These are phyloP conservation scores for Populus deltoides DNA, from an alignment of 345 rosid genomes.

Conservation along the genomic window DNA sequence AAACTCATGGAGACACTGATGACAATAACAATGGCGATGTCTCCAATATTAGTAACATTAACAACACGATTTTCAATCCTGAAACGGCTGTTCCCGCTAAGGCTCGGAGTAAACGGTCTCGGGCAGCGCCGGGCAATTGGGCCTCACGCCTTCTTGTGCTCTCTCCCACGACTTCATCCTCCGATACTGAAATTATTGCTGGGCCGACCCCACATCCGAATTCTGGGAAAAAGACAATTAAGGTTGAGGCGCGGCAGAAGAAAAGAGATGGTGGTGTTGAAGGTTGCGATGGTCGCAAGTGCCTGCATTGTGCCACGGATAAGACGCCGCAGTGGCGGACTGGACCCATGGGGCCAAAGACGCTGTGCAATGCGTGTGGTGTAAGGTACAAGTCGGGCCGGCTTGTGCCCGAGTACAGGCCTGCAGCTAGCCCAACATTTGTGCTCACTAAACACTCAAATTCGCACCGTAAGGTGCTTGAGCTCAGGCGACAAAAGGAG, in stretches of 20 bases:
- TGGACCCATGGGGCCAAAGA: slow-evolving; percentile 80
- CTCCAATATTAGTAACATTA: slow-evolving; percentile 1
- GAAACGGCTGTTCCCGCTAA: slow-evolving; percentile 83
- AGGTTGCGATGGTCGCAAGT: slow-evolving; percentile 44
- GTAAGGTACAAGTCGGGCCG: slow-evolving; percentile 77
- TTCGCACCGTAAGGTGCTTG: slow-evolving; percentile 73
- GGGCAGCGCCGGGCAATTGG: slow-evolving; percentile 80
- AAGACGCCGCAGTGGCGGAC: slow-evolving; percentile 88
- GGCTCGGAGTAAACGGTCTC: slow-evolving; percentile 93
- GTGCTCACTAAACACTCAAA: slow-evolving; percentile 67
- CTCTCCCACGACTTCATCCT: slow-evolving; percentile 33
- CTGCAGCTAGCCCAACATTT: slow-evolving; percentile 77
- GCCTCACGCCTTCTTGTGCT: slow-evolving; percentile 69
- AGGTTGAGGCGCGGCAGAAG: slow-evolving; percentile 32
- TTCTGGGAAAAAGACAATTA: slow-evolving; percentile 33
- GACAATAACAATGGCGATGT: neutral
- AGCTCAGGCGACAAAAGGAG: slow-evolving; percentile 39
- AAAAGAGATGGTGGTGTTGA: slow-evolving; percentile 27
- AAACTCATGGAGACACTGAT: slow-evolving; percentile 15
- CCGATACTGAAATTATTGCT: slow-evolving; percentile 29
- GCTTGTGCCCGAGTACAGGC: slow-evolving; percentile 73
- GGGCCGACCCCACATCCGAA: slow-evolving; percentile 10
- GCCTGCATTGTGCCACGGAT: slow-evolving; percentile 73
- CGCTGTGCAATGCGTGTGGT: slow-evolving; percentile 90
- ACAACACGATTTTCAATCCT: slow-evolving; percentile 44